A percentile compares a stretch with the other conserved stretches of the same genome.
Conservation (phyloP, 2,329 filamentous ascomycete species). For the Microdochium paspali region DNA sequence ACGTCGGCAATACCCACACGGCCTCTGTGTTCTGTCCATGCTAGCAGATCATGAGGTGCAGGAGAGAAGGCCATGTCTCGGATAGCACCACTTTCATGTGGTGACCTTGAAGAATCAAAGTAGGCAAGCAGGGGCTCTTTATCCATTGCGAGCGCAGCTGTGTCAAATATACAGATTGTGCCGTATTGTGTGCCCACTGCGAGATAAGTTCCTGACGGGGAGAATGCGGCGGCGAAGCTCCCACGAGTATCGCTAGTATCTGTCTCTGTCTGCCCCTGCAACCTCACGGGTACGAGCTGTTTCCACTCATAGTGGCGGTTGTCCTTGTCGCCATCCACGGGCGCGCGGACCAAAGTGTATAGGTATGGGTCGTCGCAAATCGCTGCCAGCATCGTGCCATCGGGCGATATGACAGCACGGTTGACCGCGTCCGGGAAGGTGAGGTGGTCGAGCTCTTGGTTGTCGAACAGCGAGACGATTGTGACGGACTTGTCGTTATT, state of each 20-base stretch:
- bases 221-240: conserved; percentile 74
- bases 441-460: conserved; percentile 58
- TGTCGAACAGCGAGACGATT: conserved; percentile 64
- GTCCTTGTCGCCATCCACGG: conserved; percentile 23
- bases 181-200: conserved; percentile 76
- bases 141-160: conserved; percentile 31
- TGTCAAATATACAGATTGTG: conserved; percentile 66
- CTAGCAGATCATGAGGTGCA: conserved; percentile 78
- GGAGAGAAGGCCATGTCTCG: conserved; percentile 89
- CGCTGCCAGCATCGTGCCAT: conserved; percentile 70
- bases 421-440: conserved; percentile 82
- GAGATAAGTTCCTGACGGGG: conserved; percentile 58
- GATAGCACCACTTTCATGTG: conserved; percentile 65
- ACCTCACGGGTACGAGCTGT: conserved; percentile 38
- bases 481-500: conserved; percentile 91
- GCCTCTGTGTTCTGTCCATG: conserved; percentile 87
- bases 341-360: conserved; percentile 65
- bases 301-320: conserved; percentile 37
- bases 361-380: conserved; percentile 82
- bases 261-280: conserved; percentile 46
- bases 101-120: conserved; percentile 69
- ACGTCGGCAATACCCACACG: conserved; percentile 67
- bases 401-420: conserved; percentile 85
- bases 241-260: conserved; percentile 49
- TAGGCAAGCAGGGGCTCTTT: conserved; percentile 59